Evolutionary conservation across 179 eudicot species (phyloP).

Genomic region (Dionaea muscipula): DNA sequence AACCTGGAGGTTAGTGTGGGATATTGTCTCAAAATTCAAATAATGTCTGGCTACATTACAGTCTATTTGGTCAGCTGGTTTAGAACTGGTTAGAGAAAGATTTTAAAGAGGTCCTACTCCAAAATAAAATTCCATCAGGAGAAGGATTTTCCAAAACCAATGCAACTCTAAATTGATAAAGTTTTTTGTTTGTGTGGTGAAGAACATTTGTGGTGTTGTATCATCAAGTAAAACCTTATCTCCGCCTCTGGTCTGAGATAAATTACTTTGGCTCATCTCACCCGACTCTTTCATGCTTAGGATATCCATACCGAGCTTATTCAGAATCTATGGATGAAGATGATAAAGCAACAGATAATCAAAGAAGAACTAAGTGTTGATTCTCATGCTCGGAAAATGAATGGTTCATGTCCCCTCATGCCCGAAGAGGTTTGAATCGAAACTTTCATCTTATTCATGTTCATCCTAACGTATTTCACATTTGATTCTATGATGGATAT

Average conservation of each 20-base stretch:
- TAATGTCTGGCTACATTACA: too few species aligned
- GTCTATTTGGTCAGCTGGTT: too few species aligned
- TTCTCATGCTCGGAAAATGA: conserved; percentile 49
- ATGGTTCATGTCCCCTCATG: conserved; percentile 91
- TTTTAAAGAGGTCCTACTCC: too few species aligned
- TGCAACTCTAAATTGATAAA: too few species aligned
- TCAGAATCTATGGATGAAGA: conserved; percentile 66
- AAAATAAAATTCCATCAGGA: too few species aligned
- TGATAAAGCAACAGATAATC: conserved; percentile 72
- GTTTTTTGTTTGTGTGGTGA: too few species aligned
- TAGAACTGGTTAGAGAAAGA: too few species aligned
- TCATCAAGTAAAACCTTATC: not conserved
- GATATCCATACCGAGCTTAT: conserved; percentile 87
- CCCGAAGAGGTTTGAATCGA: conserved; percentile 70
- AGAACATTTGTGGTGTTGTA: too few species aligned
- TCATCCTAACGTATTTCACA: not conserved
- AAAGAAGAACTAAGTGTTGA: conserved; percentile 54
- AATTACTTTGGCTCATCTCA: conserved; percentile 9
- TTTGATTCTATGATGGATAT: not conserved
- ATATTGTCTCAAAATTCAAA: too few species aligned
- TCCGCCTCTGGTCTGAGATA: not conserved
- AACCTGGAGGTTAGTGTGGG: too few species aligned
- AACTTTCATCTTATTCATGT: not conserved
- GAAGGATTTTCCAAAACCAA: too few species aligned
- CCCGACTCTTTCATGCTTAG: conserved; percentile 21